Percentiles rank a stretch among this genome's conserved stretches.
phyloP scores from a whole-genome alignment of 306 rosid species.

The Casuarina cunninghamiana region DNA sequence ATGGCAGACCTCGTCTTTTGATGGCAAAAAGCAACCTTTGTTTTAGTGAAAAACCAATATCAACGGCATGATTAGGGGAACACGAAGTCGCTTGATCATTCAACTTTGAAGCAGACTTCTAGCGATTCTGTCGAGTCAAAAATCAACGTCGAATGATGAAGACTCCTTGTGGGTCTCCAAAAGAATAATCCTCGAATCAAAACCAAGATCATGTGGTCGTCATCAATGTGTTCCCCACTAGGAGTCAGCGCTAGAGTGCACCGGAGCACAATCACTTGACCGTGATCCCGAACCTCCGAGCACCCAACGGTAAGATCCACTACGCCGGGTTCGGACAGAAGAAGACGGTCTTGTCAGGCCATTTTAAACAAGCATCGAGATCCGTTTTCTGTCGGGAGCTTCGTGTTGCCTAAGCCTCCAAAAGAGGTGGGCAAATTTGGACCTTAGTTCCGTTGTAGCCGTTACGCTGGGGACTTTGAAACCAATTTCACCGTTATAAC shows the following conservation, averaged over 20 bases:
- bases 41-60: background rate
- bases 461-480: background rate
- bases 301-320: too few species aligned
- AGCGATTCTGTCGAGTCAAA: background rate
- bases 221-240: background rate
- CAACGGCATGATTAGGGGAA: conserved; percentile 8
- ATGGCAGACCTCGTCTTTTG: background rate
- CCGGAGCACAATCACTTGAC: background rate
- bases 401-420: too few species aligned
- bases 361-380: background rate
- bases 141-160: background rate
- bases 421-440: too few species aligned
- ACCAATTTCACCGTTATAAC: background rate
- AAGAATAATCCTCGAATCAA: background rate
- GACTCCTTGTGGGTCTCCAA: background rate
- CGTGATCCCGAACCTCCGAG: background rate
- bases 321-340: background rate
- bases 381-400: too few species aligned
- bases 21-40: background rate
- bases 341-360: background rate
- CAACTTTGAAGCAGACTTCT: background rate
- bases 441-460: background rate
- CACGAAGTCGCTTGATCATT: background rate
- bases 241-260: background rate
- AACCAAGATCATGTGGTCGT: background rate